Evolutionary conservation across 176 grass and related monocot species (phyloP).

Genomic region (Oryza nivara): DNA sequence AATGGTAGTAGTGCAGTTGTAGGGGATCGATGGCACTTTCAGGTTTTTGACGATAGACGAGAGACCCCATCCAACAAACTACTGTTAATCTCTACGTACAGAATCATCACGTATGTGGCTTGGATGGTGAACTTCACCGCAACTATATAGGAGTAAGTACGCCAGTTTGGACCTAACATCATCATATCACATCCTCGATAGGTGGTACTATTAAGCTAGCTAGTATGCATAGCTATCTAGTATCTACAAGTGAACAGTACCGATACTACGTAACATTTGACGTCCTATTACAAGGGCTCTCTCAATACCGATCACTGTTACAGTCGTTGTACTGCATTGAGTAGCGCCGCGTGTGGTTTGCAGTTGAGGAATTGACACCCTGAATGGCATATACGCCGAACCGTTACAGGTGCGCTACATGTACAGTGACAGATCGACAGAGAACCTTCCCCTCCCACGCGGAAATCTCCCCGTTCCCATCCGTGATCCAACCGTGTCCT

Average conservation of each 20-base stretch:
- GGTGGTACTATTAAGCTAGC: neutral
- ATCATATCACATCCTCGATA: neutral
- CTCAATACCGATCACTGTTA: neutral
- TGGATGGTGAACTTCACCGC: neutral
- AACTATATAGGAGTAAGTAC: neutral
- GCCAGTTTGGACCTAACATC: neutral
- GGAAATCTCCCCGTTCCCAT: neutral
- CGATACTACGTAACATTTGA: neutral
- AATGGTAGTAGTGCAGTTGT: neutral
- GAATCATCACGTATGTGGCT: neutral
- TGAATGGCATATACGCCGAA: neutral
- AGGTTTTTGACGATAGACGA: neutral
- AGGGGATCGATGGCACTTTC: neutral
- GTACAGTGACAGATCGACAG: neutral
- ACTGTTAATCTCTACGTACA: neutral
- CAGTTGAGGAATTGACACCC: neutral
- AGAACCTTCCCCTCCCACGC: neutral
- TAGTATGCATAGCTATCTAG: neutral
- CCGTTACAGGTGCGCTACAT: neutral
- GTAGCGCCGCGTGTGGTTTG: neutral
- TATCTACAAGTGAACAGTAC: neutral
- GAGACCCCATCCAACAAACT: neutral
- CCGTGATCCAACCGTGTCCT: neutral
- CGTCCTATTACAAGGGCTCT: neutral
- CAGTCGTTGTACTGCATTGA: neutral